Evolutionary conservation across 148 eudicot genomes (phyloP).

Genomic region (Rhododendron williamsianum): DNA sequence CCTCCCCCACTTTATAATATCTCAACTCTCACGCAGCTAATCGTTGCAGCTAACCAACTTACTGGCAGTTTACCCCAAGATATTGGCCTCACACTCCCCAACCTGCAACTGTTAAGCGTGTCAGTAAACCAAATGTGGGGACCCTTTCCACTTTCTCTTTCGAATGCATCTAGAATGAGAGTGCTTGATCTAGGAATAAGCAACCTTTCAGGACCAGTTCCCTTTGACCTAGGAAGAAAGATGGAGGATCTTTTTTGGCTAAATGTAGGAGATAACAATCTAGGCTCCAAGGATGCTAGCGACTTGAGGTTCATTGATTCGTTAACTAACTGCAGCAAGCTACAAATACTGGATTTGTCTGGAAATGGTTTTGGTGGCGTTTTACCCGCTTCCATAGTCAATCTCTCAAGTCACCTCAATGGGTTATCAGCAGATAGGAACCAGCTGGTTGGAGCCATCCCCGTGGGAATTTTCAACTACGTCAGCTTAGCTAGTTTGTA

Average conservation of each 20-base stretch:
- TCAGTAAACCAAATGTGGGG: no score
- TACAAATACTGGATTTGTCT: not conserved
- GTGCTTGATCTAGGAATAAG: not conserved
- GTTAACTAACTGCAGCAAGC: not conserved
- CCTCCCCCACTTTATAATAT: constrained; percentile 2
- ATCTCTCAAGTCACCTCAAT: not conserved
- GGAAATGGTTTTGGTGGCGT: constrained; percentile 4
- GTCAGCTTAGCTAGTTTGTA: no score
- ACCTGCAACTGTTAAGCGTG: no score
- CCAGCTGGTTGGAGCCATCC: no score
- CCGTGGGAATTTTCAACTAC: not conserved
- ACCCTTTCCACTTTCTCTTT: not conserved
- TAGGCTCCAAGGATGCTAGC: no score
- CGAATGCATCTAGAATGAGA: not conserved
- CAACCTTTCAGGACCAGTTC: not conserved
- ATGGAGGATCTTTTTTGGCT: not conserved
- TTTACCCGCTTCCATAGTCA: constrained; percentile 9
- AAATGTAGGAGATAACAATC: not conserved
- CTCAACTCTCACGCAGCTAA: not conserved
- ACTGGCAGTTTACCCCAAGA: not conserved
- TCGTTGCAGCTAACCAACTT: not conserved
- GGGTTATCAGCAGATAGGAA: rapidly evolving
- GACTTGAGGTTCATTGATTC: not conserved
- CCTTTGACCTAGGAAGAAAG: not conserved
- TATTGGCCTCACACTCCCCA: not conserved